Base-by-base conservation (phyloP, 345 rosid species). In the Crucihimalaya himalaica region DNA sequence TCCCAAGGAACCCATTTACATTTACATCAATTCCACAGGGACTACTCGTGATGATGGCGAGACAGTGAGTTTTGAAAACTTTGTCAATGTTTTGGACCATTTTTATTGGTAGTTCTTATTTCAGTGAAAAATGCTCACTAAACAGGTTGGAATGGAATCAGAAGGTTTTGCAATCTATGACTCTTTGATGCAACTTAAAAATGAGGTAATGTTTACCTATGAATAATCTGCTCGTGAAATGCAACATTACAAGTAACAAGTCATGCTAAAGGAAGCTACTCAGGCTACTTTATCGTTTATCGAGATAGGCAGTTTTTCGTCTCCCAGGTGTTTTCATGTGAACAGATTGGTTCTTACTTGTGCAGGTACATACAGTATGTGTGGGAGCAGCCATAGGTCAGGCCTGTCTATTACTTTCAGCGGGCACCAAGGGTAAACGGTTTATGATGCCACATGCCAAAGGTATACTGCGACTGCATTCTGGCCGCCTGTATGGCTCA, bases 91-190 rank as follows among this genome's bases (percentile, higher is more conserved):
- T 50, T 51, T 40, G 6, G 31, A 58, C 19, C 29, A 11, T 20
- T 64, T 63, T 63, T 56, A 11, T 70, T 8, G 4, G 3, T 35
- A 4, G 14, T 29, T 70, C 37, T 47, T 45, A 20, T 46, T 10
- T 27, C 25, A 14, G 21, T 58, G 42, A 15, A 62, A 27, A 53
- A 19, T 56, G 47, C 43, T 70, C 21, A 39, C 15, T 23, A 5
- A 50, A 64, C 86, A 94, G 96, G 98, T 94, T 50, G 97, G 89
- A 7, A 81, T 85, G 89, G 97, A 94, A 84, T 70, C 91, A 6
- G 95, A 94, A 74, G 98, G 95, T 50, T 91, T 94, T 82, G 97
- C 96, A 2, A 89, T 94, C 53, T 88, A 91, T 80, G 98, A 94
- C 70, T 75, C 93, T 50, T 40, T 94, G 78, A 89, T 89, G 97